Evolutionary conservation across 208 protist species (phyloP).

Genomic region (Leishmania major): DNA sequence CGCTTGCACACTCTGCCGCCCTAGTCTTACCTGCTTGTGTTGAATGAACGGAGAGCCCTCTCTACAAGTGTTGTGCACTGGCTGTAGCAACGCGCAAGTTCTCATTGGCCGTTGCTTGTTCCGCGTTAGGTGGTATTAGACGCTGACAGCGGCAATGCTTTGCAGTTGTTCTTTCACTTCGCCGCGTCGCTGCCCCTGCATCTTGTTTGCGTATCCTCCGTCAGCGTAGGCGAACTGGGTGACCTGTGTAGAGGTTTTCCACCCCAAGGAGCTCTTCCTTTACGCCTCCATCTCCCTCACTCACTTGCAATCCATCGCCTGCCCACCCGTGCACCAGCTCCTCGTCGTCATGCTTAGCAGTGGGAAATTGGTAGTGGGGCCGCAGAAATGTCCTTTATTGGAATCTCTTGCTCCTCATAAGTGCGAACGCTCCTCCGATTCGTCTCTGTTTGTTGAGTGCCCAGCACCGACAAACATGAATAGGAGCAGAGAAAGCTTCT

Average conservation of each 20-base stretch:
- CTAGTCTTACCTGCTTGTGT: not conserved
- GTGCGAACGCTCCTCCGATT: not conserved
- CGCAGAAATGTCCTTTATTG: not conserved
- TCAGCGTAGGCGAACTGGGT: not conserved
- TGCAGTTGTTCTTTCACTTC: not conserved
- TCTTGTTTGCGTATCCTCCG: not conserved
- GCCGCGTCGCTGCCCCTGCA: not conserved
- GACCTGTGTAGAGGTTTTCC: not conserved
- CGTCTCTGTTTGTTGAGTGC: not conserved
- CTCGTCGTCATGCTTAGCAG: not conserved
- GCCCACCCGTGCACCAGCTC: not conserved
- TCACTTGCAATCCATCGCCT: not conserved
- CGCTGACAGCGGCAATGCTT: not conserved
- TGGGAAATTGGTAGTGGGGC: not conserved
- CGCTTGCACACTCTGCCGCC: not conserved
- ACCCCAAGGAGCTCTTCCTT: not conserved
- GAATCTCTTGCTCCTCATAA: not conserved
- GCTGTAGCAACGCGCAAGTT: not conserved
- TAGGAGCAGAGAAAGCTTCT: not conserved
- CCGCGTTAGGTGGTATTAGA: not conserved
- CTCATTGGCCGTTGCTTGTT: constrained; percentile 1
- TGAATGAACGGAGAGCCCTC: not conserved
- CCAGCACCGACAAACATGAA: not conserved
- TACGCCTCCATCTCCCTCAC: constrained; percentile 4
- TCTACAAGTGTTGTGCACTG: not conserved